Percentiles rank a stretch among this genome's conserved stretches.
phyloP scores from a whole-genome alignment of 2,329 filamentous ascomycete genomes.

The Corinectria fuckeliana region DNA sequence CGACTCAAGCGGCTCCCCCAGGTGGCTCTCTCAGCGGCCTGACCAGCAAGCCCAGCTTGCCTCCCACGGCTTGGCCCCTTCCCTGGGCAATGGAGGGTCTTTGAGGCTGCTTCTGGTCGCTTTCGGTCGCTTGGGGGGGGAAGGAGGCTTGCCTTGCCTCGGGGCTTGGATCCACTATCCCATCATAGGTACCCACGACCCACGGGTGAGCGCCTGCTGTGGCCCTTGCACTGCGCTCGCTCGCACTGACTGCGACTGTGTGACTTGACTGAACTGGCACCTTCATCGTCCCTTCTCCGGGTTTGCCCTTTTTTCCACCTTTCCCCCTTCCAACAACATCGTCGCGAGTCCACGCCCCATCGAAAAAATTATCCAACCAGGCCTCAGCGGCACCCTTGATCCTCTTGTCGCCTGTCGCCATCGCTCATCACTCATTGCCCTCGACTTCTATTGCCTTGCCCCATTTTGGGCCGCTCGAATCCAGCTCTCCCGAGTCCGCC shows the following conservation, averaged over 20 bases:
- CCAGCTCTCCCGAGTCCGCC: constrained; percentile 12
- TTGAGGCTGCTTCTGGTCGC: constrained; percentile 5
- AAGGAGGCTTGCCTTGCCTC: constrained; percentile 8
- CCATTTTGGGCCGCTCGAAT: constrained; percentile 15
- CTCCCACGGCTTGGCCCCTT: constrained; percentile 21
- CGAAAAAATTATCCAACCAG: constrained; percentile 25
- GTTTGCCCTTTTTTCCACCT: constrained; percentile 35
- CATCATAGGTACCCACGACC: constrained; percentile 2
- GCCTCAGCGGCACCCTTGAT: constrained; percentile 10
- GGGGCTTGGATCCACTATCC: not conserved
- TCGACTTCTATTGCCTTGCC: constrained; percentile 11
- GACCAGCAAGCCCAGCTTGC: constrained; percentile 26
- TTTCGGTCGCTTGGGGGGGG: not conserved
- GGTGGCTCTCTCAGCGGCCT: constrained; percentile 16
- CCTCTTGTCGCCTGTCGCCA: constrained; percentile 19
- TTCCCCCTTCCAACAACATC: constrained; percentile 40
- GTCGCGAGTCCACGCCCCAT: constrained; percentile 27
- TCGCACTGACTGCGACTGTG: constrained; percentile 1
- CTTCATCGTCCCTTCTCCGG: constrained; percentile 37
- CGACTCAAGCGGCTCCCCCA: constrained; percentile 10
- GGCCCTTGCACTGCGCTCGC: constrained; percentile 1
- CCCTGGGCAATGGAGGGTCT: too few species aligned
- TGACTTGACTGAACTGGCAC: constrained; percentile 18
- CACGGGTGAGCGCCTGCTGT: not conserved
- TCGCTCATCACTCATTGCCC: constrained; percentile 4